These are phyloP conservation scores for Hypomontagnella monticulosa DNA, from an alignment of 495 filamentous ascomycete species.

Conservation along the genomic window DNA sequence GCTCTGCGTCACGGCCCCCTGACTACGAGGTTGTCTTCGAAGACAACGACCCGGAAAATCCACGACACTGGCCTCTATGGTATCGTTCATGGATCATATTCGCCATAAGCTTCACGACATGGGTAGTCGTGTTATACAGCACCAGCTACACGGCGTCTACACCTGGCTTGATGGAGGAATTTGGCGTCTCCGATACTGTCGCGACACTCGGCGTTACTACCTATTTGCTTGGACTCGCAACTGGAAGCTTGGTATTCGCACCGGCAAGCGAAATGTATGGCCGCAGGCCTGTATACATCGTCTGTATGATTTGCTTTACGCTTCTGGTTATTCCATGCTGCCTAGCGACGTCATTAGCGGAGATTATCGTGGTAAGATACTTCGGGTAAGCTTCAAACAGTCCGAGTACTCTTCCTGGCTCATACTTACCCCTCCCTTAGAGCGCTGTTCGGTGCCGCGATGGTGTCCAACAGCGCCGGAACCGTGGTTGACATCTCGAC, in stretches of 20 bases:
- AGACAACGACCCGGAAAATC: slow-evolving; percentile 71
- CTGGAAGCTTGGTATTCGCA: slow-evolving; percentile 77
- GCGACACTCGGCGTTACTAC: slow-evolving; percentile 81
- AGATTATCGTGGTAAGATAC: slow-evolving; percentile 75
- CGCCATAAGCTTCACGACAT: slow-evolving; percentile 75
- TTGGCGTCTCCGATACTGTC: slow-evolving; percentile 63
- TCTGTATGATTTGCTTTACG: slow-evolving; percentile 68
- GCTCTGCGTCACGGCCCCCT: slow-evolving; percentile 67
- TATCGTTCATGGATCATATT: slow-evolving; percentile 72
- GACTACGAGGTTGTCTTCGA: slow-evolving; percentile 82
- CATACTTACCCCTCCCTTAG: slow-evolving; percentile 45
- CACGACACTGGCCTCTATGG: slow-evolving; percentile 76
- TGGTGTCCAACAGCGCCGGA: slow-evolving; percentile 84
- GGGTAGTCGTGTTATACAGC: slow-evolving; percentile 83
- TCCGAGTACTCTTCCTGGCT: background rate
- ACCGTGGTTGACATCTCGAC: slow-evolving; percentile 82
- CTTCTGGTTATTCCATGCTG: slow-evolving; percentile 77
- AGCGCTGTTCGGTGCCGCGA: slow-evolving; percentile 78
- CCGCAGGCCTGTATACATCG: slow-evolving; percentile 75
- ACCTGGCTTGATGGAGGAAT: slow-evolving; percentile 72
- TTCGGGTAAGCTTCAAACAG: slow-evolving; percentile 63
- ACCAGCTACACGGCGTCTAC: slow-evolving; percentile 82
- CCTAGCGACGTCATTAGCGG: slow-evolving; percentile 68
- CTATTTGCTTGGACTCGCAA: slow-evolving; percentile 78
- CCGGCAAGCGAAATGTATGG: slow-evolving; percentile 82